Evolutionary conservation across 169 alveolate genomes (phyloP).

Genomic region (Eimeria falciformis): DNA sequence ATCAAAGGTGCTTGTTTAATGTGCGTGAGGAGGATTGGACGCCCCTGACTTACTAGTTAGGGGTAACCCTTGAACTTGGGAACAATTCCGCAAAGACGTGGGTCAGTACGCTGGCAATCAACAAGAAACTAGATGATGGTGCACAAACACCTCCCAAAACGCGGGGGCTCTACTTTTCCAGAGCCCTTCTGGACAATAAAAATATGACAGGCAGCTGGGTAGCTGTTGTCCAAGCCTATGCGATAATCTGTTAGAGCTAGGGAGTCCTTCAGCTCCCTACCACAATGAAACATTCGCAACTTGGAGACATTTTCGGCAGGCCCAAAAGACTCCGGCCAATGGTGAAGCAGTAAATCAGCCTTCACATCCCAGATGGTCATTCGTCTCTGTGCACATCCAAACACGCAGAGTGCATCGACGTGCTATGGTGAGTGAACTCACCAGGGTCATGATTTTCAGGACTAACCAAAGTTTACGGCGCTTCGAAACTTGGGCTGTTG

Average conservation of each 20-base stretch:
- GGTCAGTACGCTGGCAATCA: not conserved
- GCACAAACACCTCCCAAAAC: not conserved
- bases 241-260: slow-evolving; percentile 8
- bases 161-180: not conserved
- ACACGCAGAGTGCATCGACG: not conserved
- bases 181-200: not conserved
- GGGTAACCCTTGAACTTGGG: not conserved
- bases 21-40: not conserved
- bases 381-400: not conserved
- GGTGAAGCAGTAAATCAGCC: slow-evolving; percentile 23
- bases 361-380: slow-evolving; percentile 31
- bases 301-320: not conserved
- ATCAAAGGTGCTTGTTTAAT: not conserved
- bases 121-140: not conserved
- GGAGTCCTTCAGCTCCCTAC: slow-evolving; percentile 8
- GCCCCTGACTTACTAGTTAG: not conserved
- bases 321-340: not conserved
- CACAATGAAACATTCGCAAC: slow-evolving; percentile 43
- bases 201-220: slow-evolving; percentile 36
- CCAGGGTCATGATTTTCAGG: not conserved
- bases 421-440: not conserved
- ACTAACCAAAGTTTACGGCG: not conserved
- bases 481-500: not conserved
- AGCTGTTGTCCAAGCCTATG: not conserved
- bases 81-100: not conserved